phyloP scores from a whole-genome alignment of 2,329 filamentous ascomycete species.

The Fulvia fulva region DNA sequence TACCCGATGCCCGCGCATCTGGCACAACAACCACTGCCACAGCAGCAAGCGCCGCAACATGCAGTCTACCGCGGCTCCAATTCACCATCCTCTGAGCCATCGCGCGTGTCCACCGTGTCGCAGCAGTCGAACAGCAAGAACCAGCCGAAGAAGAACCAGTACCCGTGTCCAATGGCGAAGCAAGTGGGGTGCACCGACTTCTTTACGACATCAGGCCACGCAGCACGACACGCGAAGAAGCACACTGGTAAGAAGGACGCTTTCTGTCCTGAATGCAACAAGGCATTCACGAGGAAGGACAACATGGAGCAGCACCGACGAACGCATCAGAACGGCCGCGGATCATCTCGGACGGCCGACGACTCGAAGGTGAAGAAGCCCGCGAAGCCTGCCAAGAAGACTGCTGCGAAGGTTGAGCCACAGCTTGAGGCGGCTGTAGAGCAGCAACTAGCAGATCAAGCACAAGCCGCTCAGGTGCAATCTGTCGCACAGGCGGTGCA shows the following conservation, averaged over 20 bases:
- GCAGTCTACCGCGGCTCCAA: constrained; percentile 1
- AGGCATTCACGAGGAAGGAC: constrained; percentile 76
- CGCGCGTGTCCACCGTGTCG: constrained; percentile 39
- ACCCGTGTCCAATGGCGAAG: constrained; percentile 70
- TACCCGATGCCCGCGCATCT: constrained; percentile 31
- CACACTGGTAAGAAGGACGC: constrained; percentile 78
- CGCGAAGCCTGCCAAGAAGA: constrained; percentile 35
- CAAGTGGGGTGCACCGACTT: constrained; percentile 70
- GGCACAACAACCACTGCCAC: constrained; percentile 12
- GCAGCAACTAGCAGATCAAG: constrained; percentile 32
- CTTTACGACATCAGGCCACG: constrained; percentile 80
- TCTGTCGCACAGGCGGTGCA: constrained; percentile 11
- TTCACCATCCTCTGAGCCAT: neutral
- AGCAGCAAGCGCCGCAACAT: constrained; percentile 10
- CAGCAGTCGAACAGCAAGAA: constrained; percentile 45
- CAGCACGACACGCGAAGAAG: constrained; percentile 80
- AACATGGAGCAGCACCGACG: constrained; percentile 85
- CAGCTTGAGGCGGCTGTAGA: constrained; percentile 33
- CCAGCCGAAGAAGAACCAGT: constrained; percentile 59
- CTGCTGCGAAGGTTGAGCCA: constrained; percentile 26
- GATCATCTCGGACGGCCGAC: constrained; percentile 38
- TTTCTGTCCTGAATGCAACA: constrained; percentile 66
- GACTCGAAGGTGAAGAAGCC: constrained; percentile 44
- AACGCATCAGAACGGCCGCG: constrained; percentile 60
- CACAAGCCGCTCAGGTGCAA: constrained; percentile 19